Base-by-base conservation (phyloP, 1,284 basidiomycete genomes). In the Porodaedalea pini region DNA sequence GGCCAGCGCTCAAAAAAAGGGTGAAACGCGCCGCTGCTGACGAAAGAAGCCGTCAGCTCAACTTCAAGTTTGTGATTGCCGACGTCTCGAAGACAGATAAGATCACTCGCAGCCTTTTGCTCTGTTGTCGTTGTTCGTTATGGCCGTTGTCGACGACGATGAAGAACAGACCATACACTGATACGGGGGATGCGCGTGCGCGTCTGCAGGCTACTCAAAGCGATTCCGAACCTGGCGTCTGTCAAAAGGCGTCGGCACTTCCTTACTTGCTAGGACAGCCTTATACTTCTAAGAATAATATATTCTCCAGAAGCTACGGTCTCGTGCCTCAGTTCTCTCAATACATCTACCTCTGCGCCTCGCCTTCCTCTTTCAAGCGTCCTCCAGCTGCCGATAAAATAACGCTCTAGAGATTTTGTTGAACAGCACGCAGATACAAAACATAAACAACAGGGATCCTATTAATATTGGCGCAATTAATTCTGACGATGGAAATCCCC, bases 1-100 rank as follows among this genome's bases (percentile, higher is more conserved):
- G 60, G 31, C n/a, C 11, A 13, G 32, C 13, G n/a, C 29, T 25
- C 47, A 59, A 51, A 51, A 48, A 32, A 40, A n/a, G n/a, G 51
- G 56, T 44, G 54, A 50, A 45, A 59, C 59, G 29, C 15, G 59
- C 57, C 29, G 51, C 60, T 32, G 61, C 56, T 44, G 59, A 55
- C 19, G 58, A 60, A 37, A 61, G 27, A 34, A 64, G n/a, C 47
- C 50, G 56, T 34, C 51, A 17, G 13, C 17, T n/a, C 15, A 43
- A 17, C 19, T 8, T 7, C 32, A 37, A 31, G 45, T 19, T 48
- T 19, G 43, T 56, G 54, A 56, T 56, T 37, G 44, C 54, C 54
- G 54, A 41, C 4, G 21, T 21, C 40, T 52, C 51, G 51, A 23
- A 37, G 19, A 45, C 15, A 56, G 44, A 49, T 48, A 56, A 49